phyloP scores from a whole-genome alignment of 2,329 filamentous ascomycete species.

The Ceratocystis papillata region DNA sequence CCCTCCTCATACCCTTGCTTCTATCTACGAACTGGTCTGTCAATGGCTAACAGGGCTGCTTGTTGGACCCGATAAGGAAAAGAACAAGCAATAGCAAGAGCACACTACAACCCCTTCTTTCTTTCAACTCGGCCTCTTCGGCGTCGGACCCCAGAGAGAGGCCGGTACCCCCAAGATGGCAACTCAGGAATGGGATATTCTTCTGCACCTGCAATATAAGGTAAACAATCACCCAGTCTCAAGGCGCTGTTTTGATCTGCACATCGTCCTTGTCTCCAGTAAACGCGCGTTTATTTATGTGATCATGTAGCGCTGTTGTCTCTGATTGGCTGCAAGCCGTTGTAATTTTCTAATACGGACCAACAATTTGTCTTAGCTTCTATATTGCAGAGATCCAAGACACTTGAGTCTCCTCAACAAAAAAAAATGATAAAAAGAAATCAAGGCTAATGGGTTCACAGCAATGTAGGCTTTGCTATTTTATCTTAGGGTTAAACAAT shows the following conservation, averaged over 20 bases:
- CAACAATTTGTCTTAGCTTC: background rate
- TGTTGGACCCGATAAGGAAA: background rate
- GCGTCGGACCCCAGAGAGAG: background rate
- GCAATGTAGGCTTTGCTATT: too few species aligned
- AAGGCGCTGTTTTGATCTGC: background rate
- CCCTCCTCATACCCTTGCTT: background rate
- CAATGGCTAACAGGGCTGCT: background rate
- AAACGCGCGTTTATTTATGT: conserved; percentile 14
- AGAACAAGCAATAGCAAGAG: background rate
- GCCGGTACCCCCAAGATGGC: too few species aligned
- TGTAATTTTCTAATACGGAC: background rate
- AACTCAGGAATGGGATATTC: background rate
- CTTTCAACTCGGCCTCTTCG: background rate
- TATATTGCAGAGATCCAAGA: too few species aligned
- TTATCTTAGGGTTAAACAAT: background rate
- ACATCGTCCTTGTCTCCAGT: background rate
- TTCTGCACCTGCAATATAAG: background rate
- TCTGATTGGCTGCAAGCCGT: background rate
- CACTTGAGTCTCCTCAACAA: too few species aligned
- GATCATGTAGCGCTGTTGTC: background rate
- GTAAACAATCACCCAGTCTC: background rate
- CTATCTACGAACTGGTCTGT: background rate
- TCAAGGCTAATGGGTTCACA: too few species aligned
- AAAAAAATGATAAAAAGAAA: too few species aligned
- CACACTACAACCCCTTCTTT: background rate